A percentile compares a stretch with the other conserved stretches of the same genome.
Conservation (phyloP, 73 alveolate genomes). For the Paramecium octaurelia region DNA sequence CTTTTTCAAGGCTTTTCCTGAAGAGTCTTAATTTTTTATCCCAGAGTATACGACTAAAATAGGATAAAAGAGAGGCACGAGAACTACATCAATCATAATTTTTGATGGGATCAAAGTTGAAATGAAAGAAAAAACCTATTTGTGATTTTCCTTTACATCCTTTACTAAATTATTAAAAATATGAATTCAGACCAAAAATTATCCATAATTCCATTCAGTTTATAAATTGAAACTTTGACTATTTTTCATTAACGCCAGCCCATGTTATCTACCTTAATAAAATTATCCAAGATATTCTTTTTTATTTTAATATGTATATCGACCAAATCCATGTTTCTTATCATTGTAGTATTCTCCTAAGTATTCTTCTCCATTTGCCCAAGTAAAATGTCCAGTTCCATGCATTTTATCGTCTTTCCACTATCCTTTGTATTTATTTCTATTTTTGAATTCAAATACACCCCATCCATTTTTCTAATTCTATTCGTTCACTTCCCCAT, state of each 20-base stretch:
- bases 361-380: background rate
- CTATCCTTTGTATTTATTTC: background rate
- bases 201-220: background rate
- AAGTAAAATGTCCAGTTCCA: background rate
- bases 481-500: background rate
- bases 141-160: background rate
- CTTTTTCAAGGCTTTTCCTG: background rate
- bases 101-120: background rate
- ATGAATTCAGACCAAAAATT: too few species aligned
- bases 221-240: background rate
- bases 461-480: background rate
- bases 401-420: background rate
- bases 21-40: background rate
- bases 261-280: background rate
- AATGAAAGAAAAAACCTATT: background rate
- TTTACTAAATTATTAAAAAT: background rate
- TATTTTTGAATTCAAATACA: background rate
- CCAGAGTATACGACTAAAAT: background rate
- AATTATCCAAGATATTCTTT: background rate
- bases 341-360: background rate
- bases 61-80: background rate
- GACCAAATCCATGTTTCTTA: background rate
- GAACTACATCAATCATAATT: background rate
- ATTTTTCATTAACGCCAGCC: background rate
- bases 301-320: background rate